A percentile compares a stretch with the other conserved stretches of the same genome.
These are phyloP conservation scores for Arthrobotrys pseudoclavata DNA, from an alignment of 2,329 filamentous ascomycete genomes.

Conservation along the genomic window DNA sequence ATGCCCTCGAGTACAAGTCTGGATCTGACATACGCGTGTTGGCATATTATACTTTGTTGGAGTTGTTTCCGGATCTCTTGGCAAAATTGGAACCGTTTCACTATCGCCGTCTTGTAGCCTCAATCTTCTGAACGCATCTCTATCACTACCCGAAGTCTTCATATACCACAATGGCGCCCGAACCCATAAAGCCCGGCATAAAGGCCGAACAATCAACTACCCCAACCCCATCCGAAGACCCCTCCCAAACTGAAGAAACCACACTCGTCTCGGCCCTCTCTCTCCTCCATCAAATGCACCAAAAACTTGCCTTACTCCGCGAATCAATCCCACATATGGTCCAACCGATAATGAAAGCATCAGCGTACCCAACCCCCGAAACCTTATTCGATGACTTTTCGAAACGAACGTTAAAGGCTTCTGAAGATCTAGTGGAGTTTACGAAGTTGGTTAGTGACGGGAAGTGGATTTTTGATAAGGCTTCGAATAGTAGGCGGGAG, in stretches of 20 bases:
- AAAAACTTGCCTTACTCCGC: conserved; percentile 55
- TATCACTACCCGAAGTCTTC: background rate
- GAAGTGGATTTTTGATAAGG: conserved; percentile 59
- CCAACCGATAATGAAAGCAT: conserved; percentile 56
- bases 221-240: conserved; percentile 17
- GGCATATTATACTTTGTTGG: background rate
- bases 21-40: too few relatives aligned
- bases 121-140: too few relatives aligned
- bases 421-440: conserved; percentile 55
- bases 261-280: conserved; percentile 55
- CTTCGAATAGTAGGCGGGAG: conserved; percentile 41
- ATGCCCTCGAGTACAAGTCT: background rate
- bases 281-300: conserved; percentile 59
- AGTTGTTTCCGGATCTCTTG: background rate
- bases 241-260: conserved; percentile 46
- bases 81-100: background rate
- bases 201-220: conserved; percentile 6
- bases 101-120: background rate
- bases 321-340: conserved; percentile 59
- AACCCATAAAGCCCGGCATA: background rate
- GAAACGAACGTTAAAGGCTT: conserved; percentile 53
- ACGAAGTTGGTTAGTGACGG: conserved; percentile 52
- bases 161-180: conserved; percentile 23
- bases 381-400: conserved; percentile 55
- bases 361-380: conserved; percentile 40